Conservation (phyloP, 2,329 filamentous ascomycete genomes). For the Cylindrodendrum hubeiense region DNA sequence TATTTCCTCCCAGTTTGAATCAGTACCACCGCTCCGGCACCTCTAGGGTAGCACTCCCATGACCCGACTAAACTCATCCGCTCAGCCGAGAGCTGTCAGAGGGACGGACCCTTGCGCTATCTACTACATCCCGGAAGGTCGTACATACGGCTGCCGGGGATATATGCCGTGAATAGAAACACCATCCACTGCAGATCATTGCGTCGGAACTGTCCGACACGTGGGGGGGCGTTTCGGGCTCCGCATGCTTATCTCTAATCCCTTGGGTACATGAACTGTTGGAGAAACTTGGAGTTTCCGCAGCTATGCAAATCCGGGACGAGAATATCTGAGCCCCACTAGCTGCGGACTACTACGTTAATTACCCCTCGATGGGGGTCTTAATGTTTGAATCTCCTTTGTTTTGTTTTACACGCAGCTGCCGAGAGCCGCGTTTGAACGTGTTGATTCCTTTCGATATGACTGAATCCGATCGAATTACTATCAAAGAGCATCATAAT, state of each 20-base stretch:
- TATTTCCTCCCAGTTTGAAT: too few relatives aligned
- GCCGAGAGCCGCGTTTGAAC: too few relatives aligned
- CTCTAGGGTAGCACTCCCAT: neutral
- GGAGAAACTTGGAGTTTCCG: conserved; percentile 29
- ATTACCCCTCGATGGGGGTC: too few relatives aligned
- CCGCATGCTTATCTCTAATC: neutral
- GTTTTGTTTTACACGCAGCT: too few relatives aligned
- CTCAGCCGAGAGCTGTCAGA: neutral
- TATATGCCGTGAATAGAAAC: neutral
- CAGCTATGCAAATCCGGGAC: conserved; percentile 1
- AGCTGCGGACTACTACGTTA: too few relatives aligned
- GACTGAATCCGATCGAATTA: too few relatives aligned
- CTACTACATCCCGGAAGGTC: too few relatives aligned
- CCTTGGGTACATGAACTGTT: conserved; percentile 19
- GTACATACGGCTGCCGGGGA: neutral
- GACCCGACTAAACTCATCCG: neutral
- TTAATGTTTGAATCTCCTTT: too few relatives aligned
- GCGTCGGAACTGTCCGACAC: conserved; percentile 1
- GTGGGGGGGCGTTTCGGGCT: neutral
- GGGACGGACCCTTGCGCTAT: neutral
- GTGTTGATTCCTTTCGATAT: too few relatives aligned
- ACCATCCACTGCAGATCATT: conserved; percentile 2
- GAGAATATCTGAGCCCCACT: neutral
- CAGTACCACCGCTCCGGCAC: too few relatives aligned
- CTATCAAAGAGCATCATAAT: too few relatives aligned